Evolutionary conservation across 768 basidiomycete genomes (phyloP), one percentile per base, ranked within the genome.

Genomic region (Pleurotus giganteus): DNA sequence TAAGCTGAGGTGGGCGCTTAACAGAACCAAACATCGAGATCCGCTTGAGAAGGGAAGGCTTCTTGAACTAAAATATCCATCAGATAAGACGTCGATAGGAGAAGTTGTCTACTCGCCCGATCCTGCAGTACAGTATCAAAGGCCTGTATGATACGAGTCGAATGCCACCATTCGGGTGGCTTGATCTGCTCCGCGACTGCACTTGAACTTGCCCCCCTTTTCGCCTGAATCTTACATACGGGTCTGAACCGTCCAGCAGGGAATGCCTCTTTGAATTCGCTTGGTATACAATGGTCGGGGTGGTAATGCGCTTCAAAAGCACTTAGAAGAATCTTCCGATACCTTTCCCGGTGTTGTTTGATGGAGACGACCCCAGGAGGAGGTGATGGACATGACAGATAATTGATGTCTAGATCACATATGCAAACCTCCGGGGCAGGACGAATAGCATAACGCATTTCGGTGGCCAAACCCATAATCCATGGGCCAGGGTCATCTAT

Each of bases 401-500:
- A 85, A 69, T 88, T 86, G 67, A 91, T 90, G 66, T 91, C 88
- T 62, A 96, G 71, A 69, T 96, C 93, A 61, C 90, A 85, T 37
- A 97, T 77, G 65, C 90, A 93, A 28, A 95, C 86, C 65, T 98
- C 96, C 0, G 89, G 75, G 1, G 85, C 74, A 7, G 87, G 81
- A 24, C 88, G 77, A 17, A 92, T 75, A 60, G 89, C 81, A 66
- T 92, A 89, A 56, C 91, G 80, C 6, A 89, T 87, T 65, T 95
- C 89, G 1, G 90, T 91, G 9, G 91, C 84, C 34, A 96, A 77
- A 31, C 91, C 95, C 69, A 98, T 83, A 62, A 98, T 94, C 86
- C 93, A 98, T 57, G 96, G 96, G 29, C 95, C 95, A 39, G 95
- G 93, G 68, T 98, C 94, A 60, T 98, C 94, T 58, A 95, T 88